phyloP scores from a whole-genome alignment of 2,329 filamentous ascomycete genomes.

The Monilinia fructigena region DNA sequence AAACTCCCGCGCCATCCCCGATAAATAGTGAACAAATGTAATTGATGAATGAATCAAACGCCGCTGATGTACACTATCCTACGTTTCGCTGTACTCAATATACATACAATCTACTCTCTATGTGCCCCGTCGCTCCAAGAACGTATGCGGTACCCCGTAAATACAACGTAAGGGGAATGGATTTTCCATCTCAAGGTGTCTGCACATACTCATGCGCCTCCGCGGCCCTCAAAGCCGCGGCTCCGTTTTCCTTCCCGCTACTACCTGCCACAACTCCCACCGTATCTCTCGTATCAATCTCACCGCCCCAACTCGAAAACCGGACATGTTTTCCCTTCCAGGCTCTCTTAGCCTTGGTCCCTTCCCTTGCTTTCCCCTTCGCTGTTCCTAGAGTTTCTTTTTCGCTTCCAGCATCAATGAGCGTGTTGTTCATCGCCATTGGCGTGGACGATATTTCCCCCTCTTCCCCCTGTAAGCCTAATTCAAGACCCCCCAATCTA shows the following conservation, averaged over 20 bases:
- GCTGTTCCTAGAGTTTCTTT: background rate
- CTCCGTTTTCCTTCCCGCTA: conserved; percentile 18
- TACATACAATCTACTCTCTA: background rate
- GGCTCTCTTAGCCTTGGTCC: conserved; percentile 7
- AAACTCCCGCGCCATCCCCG: background rate
- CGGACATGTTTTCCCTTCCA: conserved; percentile 19
- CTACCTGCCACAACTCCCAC: conserved; percentile 2
- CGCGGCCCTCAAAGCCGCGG: conserved; percentile 11
- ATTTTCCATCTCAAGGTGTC: background rate
- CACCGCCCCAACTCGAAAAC: conserved; percentile 15
- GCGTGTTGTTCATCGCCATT: background rate
- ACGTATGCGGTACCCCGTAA: background rate
- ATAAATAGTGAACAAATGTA: background rate
- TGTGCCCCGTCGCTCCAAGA: background rate
- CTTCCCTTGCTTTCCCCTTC: conserved; percentile 14
- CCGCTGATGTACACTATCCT: background rate
- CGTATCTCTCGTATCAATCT: conserved; percentile 2
- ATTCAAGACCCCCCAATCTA: background rate
- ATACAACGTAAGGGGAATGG: background rate
- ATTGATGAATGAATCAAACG: background rate
- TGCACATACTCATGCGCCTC: conserved; percentile 16
- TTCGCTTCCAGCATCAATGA: background rate
- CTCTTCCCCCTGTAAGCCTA: background rate
- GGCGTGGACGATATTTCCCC: background rate
- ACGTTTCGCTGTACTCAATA: background rate